phyloP scores from a whole-genome alignment of 164 flowering plant species.

The Akebia trifoliata region DNA sequence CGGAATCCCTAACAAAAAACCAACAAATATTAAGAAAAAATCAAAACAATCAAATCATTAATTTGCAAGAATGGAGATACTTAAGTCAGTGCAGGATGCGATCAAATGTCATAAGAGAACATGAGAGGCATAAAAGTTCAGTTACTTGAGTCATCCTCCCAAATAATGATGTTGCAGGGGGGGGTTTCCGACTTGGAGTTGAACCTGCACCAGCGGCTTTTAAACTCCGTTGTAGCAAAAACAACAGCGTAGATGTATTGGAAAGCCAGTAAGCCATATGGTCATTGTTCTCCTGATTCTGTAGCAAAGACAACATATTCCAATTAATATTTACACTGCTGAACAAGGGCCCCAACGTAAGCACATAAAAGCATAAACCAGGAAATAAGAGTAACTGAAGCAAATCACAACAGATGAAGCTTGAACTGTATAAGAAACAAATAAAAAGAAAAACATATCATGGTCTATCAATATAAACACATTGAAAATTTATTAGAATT shows the following conservation, averaged over 20 bases:
- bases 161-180: constrained; percentile 70
- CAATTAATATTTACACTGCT: too few species aligned
- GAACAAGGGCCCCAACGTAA: too few species aligned
- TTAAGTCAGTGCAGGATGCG: too few species aligned
- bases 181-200: constrained; percentile 59
- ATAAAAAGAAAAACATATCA: too few species aligned
- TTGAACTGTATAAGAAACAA: too few species aligned
- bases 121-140: background rate
- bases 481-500: too few species aligned
- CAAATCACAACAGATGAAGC: too few species aligned
- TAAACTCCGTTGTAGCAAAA: constrained; percentile 77
- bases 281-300: constrained; percentile 82
- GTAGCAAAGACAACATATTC: constrained; percentile 12
- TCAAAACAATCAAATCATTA: too few species aligned
- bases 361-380: too few species aligned
- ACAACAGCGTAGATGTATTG: constrained; percentile 76
- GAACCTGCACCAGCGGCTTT: constrained; percentile 59
- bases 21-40: background rate
- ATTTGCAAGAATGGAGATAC: too few species aligned
- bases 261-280: constrained; percentile 95
- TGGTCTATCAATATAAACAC: too few species aligned
- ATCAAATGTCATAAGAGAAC: background rate
- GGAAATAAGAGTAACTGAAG: too few species aligned
- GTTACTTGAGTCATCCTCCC: constrained; percentile 78
- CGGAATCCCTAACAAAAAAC: constrained; percentile 71